Base-by-base conservation (phyloP, 2,329 filamentous ascomycete genomes). In the Venturia asperata region DNA sequence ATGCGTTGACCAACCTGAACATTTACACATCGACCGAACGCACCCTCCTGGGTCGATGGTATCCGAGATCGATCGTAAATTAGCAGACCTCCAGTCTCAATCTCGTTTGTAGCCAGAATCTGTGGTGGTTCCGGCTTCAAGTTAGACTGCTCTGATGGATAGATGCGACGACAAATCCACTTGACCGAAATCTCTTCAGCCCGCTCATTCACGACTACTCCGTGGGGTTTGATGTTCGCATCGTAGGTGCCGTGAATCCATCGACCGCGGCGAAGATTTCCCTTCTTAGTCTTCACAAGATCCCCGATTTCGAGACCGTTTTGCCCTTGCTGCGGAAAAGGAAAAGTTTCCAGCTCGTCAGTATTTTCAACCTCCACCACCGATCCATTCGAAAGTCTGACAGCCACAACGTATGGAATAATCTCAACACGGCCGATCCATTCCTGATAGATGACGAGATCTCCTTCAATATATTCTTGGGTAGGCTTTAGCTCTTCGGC, bases 381-480 rank as follows among this genome's bases (percentile, higher is more conserved):
- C 41, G 77, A 81, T 61, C 80, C 80, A 70, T 86, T 81, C 7
- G 75, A 70, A 15, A 86, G 76, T 52, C 76, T 78, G 34, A 87
- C 67, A 1, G 81, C 76, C 17, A 85, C 75, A 63, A 82, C 78
- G 61, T 81, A 77, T 39, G 77, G 75, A 56, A 82, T 75, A 2
- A 79, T 76, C 62, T 80, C 77, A 5, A 87, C 78, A 13, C 79
- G 73, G 1, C 85, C 85, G 4, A 86, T 71, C 81, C 83, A 86
- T 68, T 82, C 78, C 27, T 67, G 61, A 37, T 66, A 68, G 15
- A 68, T 56, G 17, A 68, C 61, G 9, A 69, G n/a, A 39, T 73
- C 72, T 15, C 72, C 73, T 42, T 72, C 70, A 13, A 68, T 66
- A 69, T 70, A 75, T 0, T 66, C 65, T 67, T 74, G 71, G 0